Evolutionary conservation across 2,329 filamentous ascomycete species (phyloP).

Genomic region (Xylariaceae sp.): DNA sequence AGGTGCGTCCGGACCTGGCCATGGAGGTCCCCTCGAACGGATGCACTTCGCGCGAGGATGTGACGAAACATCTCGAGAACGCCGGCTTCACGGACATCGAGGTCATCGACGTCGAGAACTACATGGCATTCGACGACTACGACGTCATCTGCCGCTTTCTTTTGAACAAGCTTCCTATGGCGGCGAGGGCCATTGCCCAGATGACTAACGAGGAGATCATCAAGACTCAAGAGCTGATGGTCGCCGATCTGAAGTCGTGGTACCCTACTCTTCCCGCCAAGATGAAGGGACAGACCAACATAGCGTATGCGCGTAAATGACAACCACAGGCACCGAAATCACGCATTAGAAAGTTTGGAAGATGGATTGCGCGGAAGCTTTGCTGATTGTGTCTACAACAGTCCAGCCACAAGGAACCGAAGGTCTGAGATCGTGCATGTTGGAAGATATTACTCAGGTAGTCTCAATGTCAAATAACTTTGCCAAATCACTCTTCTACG

Average conservation of each 20-base stretch:
- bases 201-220: slow-evolving; percentile 17
- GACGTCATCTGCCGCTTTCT: slow-evolving; percentile 13
- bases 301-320: slow-evolving; percentile 19
- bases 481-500: too few relatives aligned
- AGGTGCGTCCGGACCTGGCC: slow-evolving; percentile 11
- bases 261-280: slow-evolving; percentile 16
- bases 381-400: too few relatives aligned
- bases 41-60: slow-evolving; percentile 9
- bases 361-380: too few relatives aligned
- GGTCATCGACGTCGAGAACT: slow-evolving; percentile 4
- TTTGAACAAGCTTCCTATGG: slow-evolving; percentile 11
- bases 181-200: slow-evolving; percentile 10
- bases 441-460: too few relatives aligned
- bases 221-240: slow-evolving; percentile 13
- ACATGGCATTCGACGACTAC: slow-evolving; percentile 13
- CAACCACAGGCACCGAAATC: background rate
- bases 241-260: slow-evolving; percentile 13
- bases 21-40: slow-evolving; percentile 3
- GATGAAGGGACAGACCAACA: slow-evolving; percentile 15
- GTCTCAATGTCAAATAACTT: too few relatives aligned
- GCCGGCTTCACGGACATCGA: slow-evolving; percentile 13
- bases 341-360: too few relatives aligned
- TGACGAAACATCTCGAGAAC: slow-evolving; percentile 2
- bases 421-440: too few relatives aligned
- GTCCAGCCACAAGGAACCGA: too few relatives aligned